A percentile compares a stretch with the other conserved stretches of the same genome.
phyloP scores from a whole-genome alignment of 768 basidiomycete species.

The Leccinum arenicola region DNA sequence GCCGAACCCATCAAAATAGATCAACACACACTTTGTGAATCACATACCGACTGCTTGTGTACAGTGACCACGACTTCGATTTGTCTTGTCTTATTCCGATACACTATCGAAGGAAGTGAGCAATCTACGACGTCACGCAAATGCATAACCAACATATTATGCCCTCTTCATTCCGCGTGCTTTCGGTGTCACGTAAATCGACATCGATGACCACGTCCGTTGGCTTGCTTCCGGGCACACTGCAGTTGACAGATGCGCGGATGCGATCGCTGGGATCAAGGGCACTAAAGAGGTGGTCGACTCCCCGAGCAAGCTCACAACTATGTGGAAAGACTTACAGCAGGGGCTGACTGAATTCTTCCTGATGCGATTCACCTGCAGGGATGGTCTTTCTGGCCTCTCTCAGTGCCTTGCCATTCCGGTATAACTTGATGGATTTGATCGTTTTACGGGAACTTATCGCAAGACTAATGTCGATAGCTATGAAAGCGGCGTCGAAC shows the following conservation, averaged over 20 bases:
- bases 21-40: neutral
- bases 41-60: conserved; percentile 3
- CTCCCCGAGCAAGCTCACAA: neutral
- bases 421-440: neutral
- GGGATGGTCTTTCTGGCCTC: neutral
- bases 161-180: neutral
- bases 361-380: neutral
- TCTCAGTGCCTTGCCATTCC: neutral
- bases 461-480: neutral
- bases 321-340: neutral
- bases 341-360: neutral
- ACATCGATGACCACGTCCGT: neutral
- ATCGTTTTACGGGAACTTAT: neutral
- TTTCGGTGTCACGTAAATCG: neutral
- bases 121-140: neutral
- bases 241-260: neutral
- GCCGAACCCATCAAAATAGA: neutral
- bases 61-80: conserved; percentile 10
- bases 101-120: conserved; percentile 4
- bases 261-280: neutral
- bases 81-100: conserved; percentile 12
- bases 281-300: neutral
- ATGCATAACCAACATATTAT: conserved; percentile 7
- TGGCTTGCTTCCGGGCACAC: too few relatives aligned
- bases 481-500: neutral